Evolutionary conservation across 179 eudicot species (phyloP).

Genomic region (Spinacia oleracea): DNA sequence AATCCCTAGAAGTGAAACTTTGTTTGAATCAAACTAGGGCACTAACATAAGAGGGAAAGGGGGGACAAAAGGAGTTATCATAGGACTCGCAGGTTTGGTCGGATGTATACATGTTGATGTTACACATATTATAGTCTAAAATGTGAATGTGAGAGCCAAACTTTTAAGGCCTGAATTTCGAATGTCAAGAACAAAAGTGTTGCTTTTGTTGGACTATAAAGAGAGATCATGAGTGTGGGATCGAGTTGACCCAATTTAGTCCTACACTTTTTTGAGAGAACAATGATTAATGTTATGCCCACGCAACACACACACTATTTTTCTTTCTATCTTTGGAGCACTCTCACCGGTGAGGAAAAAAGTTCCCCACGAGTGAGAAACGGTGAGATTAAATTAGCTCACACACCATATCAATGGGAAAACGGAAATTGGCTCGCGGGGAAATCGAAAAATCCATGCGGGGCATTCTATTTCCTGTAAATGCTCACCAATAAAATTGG

Average conservation of each 20-base stretch:
- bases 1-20: background rate
- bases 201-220: conserved; percentile 2
- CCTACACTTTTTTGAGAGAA: background rate
- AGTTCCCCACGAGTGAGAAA: too few species aligned
- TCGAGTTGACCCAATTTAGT: conserved; percentile 21
- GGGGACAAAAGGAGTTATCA: too few species aligned
- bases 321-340: too few species aligned
- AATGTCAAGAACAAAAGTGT: conserved; percentile 11
- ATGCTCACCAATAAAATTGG: too few species aligned
- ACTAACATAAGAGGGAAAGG: too few species aligned
- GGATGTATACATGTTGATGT: background rate
- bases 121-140: background rate
- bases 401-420: too few species aligned
- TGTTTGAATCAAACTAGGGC: background rate
- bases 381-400: too few species aligned
- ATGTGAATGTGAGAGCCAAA: conserved; percentile 19
- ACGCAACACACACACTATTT: conserved; percentile 14
- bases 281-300: conserved; percentile 25
- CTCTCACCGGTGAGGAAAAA: too few species aligned
- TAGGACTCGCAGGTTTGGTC: conserved; percentile 12
- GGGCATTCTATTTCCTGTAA: too few species aligned
- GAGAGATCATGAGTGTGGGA: conserved; percentile 14
- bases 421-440: too few species aligned
- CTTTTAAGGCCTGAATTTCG: conserved; percentile 32
- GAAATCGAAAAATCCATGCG: too few species aligned